Evolutionary conservation across 352 stramenopile species (phyloP), one percentile per base, ranked within the genome.

Genomic region (Phytophthora pluvialis): DNA sequence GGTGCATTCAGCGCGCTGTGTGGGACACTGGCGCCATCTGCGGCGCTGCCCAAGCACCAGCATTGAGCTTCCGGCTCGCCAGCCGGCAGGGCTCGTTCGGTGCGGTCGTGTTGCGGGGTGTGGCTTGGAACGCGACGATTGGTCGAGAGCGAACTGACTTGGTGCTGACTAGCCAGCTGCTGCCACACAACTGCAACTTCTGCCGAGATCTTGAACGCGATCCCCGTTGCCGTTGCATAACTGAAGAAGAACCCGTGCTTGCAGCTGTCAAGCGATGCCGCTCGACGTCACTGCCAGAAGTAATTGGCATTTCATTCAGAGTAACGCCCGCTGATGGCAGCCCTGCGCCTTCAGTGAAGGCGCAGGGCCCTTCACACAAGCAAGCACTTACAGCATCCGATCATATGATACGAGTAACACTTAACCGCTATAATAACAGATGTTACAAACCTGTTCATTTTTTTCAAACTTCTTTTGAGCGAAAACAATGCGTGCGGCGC

Each of bases 401-500:
- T 21, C 21, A 21, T 21, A 1, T 21, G 21, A 2, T 21, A 21
- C 21, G 1, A 21, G 21, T 59, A 62, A 15, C 54, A 32, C 1
- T 16, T 63, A 63, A 55, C 55, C 11, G 44, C 2, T 47, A 48
- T 39, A 12, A 48, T 56, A 63, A 36, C 55, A 49, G 0, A 7
- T 44, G 26, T 49, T 64, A 64, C 5, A 0, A 64, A 64, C 44
- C 5, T 16, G 1, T 5, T 46, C 21, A 39, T 52, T 65, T 65
- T 50, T 21, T 21, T 65, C 44, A 12, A 65, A 54, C 57, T 32
- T 57, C 15, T 15, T 8, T 25, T 32, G 29, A 40, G 36, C 39
- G 12, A 59, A 58, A 75, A 55, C 21, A 21, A 87, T 86, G 80
- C 75, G 46, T 32, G 67, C 51, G 1, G 73, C 75, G 16, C 47